A percentile compares a stretch with the other conserved stretches of the same genome.
Evolutionary conservation across 1,284 basidiomycete species (phyloP).

Genomic region (Ceratobasidium sp.): DNA sequence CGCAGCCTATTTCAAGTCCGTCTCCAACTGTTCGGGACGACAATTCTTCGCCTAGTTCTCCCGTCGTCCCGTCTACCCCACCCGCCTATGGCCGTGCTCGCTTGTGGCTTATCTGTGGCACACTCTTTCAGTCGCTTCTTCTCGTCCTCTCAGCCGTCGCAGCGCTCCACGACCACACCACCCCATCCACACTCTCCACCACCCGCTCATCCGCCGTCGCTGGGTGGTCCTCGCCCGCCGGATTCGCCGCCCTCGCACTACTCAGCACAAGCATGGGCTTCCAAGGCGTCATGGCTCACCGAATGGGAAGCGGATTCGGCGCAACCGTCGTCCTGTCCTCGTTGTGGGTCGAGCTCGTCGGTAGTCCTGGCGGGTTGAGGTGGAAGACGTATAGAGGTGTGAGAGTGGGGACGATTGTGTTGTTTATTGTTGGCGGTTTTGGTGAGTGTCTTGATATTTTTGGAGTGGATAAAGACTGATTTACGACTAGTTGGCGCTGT

Average conservation of each 20-base stretch:
- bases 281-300: conserved; percentile 41
- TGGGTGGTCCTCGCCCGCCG: conserved; percentile 12
- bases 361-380: conserved; percentile 29
- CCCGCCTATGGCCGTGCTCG: conserved; percentile 18
- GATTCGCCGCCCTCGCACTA: conserved; percentile 20
- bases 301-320: conserved; percentile 37
- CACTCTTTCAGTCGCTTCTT: conserved; percentile 24
- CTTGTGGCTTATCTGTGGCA: conserved; percentile 33
- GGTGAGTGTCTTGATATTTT: neutral
- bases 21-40: neutral
- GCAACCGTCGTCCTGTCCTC: conserved; percentile 30
- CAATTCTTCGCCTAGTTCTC: neutral
- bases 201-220: neutral
- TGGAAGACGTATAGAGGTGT: conserved; percentile 28
- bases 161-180: conserved; percentile 19
- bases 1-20: neutral
- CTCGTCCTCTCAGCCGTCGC: conserved; percentile 8
- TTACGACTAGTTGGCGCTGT: conserved; percentile 11
- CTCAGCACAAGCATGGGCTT: conserved; percentile 35
- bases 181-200: neutral
- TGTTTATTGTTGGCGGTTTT: conserved; percentile 35
- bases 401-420: conserved; percentile 7
- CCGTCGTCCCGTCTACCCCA: neutral
- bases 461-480: neutral
- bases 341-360: conserved; percentile 37